Conservation (phyloP, 192 early-diverging fungal genomes). For the Dissophora globulifera region DNA sequence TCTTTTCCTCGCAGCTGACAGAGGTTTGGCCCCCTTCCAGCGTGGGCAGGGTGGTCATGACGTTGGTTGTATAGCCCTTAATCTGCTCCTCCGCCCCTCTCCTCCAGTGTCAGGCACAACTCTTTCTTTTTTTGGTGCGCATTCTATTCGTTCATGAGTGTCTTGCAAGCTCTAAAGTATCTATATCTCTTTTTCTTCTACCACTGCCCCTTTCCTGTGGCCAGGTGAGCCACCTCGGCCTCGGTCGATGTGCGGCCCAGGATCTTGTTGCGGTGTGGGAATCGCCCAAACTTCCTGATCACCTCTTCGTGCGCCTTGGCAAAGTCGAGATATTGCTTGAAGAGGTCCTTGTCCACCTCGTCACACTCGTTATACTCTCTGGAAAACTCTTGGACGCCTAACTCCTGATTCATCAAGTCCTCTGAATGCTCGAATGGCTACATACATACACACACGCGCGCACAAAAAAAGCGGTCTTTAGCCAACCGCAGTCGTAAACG, state of each 20-base stretch:
- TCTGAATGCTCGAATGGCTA: constrained; percentile 74
- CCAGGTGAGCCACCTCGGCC: constrained; percentile 62
- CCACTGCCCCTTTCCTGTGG: constrained; percentile 32
- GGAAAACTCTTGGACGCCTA: constrained; percentile 60
- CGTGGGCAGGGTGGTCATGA: too few species aligned
- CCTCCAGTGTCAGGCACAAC: too few species aligned
- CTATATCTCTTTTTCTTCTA: background rate
- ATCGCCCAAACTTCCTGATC: constrained; percentile 70
- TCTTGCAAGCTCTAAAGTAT: too few species aligned
- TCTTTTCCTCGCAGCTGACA: background rate
- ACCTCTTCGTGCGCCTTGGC: constrained; percentile 60
- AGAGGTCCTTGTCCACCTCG: constrained; percentile 46
- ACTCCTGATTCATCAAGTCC: constrained; percentile 65
- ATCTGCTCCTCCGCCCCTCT: too few species aligned
- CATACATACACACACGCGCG: background rate
- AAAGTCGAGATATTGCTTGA: constrained; percentile 51
- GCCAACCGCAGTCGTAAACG: too few species aligned
- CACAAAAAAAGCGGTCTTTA: background rate
- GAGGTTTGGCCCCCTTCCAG: too few species aligned
- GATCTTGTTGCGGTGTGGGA: constrained; percentile 67
- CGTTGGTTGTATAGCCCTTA: too few species aligned
- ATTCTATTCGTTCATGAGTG: too few species aligned
- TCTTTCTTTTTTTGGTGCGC: too few species aligned
- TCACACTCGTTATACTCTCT: constrained; percentile 46
- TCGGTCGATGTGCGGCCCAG: constrained; percentile 63